Evolutionary conservation across 371 early-diverging fungal species (phyloP), one percentile per base, ranked within the genome.

Genomic region (Zopfochytrium polystomum): DNA sequence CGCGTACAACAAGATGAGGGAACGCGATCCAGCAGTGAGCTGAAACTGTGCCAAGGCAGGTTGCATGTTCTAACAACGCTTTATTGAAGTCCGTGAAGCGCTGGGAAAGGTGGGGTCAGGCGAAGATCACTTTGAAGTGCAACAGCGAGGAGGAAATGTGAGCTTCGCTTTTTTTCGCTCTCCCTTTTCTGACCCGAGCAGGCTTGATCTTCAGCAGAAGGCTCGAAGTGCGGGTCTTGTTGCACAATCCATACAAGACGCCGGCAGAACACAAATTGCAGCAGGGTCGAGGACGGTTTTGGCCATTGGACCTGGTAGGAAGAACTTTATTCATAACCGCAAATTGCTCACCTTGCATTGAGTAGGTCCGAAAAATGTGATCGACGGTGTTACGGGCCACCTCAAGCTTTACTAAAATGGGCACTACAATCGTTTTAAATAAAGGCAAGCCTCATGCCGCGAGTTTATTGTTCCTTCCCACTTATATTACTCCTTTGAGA

Each of bases 231-330:
- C 79, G 25, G 90, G 90, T 18, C 71, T 97, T 47, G 84, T 88
- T 25, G 89, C 93, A 18, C 80, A 86, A 61, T 84, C 81, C 54
- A 93, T 98, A 52, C 79, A 80, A 34, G 99, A 99, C 77, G 99
- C 99, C 20, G 99, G 99, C 27, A 78, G 94, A 45, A 99, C 99
- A 43, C 99, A 99, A 75, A 93, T 99, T 60, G 93, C 90, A 6
- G 87, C 96, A 26, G 95, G 95, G 22, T 90, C 97, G 20, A 78
- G 88, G 32, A 99, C 99, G 0, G 98, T 98, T 3, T 76, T 96
- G 31, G 97, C 93, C 11, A 87, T 98, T 63, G 99, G 99, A 5
- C 99, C 98, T 42, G 95, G 88, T 85, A 50, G 15, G 56, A n/a
- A n/a, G n/a, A n/a, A n/a, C n/a, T n/a, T 9, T 9, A 49, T 23